Base-by-base conservation (phyloP, 148 eudicot genomes). In the Limonium bicolor region DNA sequence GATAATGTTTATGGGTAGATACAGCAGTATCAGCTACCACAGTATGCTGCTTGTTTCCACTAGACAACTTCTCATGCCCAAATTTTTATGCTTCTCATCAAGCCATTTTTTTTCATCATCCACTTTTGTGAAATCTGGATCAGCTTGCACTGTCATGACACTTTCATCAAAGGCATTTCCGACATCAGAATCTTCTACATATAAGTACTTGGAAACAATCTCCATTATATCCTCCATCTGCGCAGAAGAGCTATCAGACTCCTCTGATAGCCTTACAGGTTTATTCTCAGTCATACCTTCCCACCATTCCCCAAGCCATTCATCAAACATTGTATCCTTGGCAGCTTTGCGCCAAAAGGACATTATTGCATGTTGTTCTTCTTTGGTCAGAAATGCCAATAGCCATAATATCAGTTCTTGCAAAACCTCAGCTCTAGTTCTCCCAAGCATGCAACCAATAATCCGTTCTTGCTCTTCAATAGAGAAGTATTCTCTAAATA, bases 221-320 rank as follows among this genome's bases (percentile, higher is more conserved):
- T 74, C 64, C 51, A 65, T 17, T 8, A 73, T 61, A 48, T 63
- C 72, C 32, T 25, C 58, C 58, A 52, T 43, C 59, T 60, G 56
- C 47, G 58, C 43, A 47, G 68, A 30, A 48, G 61, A 38, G 31
- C 42, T 24, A 46, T 51, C 35, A 39, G 74, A 32, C 37, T 67
- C 54, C 46, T 67, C 53, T 21, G 25, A 20, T 7, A 37, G 19
- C 20, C 18, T 17, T 6, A 24, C 11, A 6, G 19, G 26, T 19
- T 38, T 38, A 14, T n/a, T 13, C 8, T 24, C 10, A 11, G 4
- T 5, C 56, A 71, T 61, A 46, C 74, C 78, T 50, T 69, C 95
- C 95, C 85, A 85, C 95, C 99, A 92, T 61, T 85, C 99, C 40
- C 63, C 65, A 36, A 92, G 46, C 99, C 99, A 92, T 54, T 85